Conservation (phyloP, 1,139 yeast genomes). For the Candida pseudocylindracea region DNA sequence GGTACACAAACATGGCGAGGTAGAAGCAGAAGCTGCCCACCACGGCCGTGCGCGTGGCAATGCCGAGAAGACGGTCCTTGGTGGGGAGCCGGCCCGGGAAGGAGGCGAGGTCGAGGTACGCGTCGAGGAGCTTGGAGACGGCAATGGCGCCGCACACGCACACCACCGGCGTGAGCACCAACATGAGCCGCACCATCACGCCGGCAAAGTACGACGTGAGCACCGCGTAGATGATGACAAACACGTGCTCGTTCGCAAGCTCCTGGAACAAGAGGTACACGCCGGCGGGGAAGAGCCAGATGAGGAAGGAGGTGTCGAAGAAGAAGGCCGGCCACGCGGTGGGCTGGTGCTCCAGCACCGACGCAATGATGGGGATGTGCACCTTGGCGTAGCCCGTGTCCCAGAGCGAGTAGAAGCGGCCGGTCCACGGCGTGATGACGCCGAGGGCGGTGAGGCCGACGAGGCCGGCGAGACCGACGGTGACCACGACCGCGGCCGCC, state of each 20-base stretch:
- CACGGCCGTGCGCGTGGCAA: conserved; percentile 38
- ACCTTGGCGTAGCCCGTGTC: conserved; percentile 94
- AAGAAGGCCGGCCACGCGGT: conserved; percentile 99
- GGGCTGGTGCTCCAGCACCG: conserved; percentile 98
- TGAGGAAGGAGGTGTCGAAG: conserved; percentile 79
- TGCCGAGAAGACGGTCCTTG: conserved; percentile 10
- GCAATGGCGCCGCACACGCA: conserved; percentile 86
- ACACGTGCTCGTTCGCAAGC: conserved; percentile 77
- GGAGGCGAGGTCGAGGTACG: conserved; percentile 50
- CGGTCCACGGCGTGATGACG: conserved; percentile 98
- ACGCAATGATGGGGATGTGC: conserved; percentile 96
- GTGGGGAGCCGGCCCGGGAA: conserved; percentile 5
- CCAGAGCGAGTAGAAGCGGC: conserved; percentile 96
- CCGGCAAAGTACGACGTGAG: conserved; percentile 96
- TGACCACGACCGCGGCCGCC: conserved; percentile 29
- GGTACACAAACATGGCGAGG: conserved; percentile 66
- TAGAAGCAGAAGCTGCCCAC: conserved; percentile 53
- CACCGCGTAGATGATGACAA: conserved; percentile 75
- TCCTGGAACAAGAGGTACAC: conserved; percentile 80
- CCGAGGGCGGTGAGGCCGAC: conserved; percentile 74
- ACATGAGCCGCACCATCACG: conserved; percentile 96
- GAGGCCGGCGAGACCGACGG: conserved; percentile 48
- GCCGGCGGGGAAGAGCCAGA: conserved; percentile 98
- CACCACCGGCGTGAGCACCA: conserved; percentile 87
- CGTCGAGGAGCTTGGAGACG: conserved; percentile 61